Conservation (phyloP, 371 early-diverging fungal species). For the Sporodiniella umbellata region DNA sequence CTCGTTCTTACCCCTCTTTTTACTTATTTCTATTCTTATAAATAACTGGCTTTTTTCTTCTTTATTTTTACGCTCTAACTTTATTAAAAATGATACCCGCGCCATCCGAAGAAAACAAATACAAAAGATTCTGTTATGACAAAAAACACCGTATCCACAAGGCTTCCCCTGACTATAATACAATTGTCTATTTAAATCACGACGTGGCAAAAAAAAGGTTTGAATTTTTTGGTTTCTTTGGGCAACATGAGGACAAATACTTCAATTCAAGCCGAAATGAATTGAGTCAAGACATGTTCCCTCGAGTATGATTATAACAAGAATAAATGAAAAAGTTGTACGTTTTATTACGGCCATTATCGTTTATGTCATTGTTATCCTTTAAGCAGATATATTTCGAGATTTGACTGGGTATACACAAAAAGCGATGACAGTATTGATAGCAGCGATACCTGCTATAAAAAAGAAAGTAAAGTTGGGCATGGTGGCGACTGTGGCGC, state of each 20-base stretch:
- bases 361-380: too few relatives aligned
- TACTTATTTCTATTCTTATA: too few relatives aligned
- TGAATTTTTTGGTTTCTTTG: slow-evolving; percentile 9
- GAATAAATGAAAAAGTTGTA: too few relatives aligned
- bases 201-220: background rate
- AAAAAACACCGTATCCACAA: background rate
- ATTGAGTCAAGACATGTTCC: slow-evolving; percentile 42
- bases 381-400: too few relatives aligned
- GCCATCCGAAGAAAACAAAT: too few relatives aligned
- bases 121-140: too few relatives aligned
- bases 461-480: slow-evolving; percentile 43
- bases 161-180: slow-evolving; percentile 18
- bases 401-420: slow-evolving; percentile 11
- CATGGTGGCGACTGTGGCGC: slow-evolving; percentile 40
- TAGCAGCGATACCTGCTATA: slow-evolving; percentile 12
- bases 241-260: slow-evolving; percentile 34
- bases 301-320: slow-evolving; percentile 1
- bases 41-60: too few relatives aligned
- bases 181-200: slow-evolving; percentile 7
- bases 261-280: slow-evolving; percentile 34
- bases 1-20: too few relatives aligned
- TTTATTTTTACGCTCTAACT: too few relatives aligned
- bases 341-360: too few relatives aligned
- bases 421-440: slow-evolving; percentile 1
- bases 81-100: too few relatives aligned